Evolutionary conservation across 108 stramenopile species (phyloP), one percentile per base, ranked within the genome.

Genomic region (Cyclotella distinguenda): DNA sequence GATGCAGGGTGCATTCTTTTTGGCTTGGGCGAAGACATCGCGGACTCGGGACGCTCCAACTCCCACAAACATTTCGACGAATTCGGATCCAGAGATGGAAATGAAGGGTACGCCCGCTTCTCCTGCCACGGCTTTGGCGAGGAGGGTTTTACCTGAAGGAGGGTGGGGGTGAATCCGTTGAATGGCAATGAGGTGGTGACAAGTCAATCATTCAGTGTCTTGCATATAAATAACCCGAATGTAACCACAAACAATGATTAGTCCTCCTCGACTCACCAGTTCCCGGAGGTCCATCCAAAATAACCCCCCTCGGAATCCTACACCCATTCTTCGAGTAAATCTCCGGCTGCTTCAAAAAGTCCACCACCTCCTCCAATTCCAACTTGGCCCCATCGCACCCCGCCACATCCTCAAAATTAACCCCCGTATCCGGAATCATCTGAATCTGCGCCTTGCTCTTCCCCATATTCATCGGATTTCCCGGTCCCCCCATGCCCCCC

Each of bases 81-180:
- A 98, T 65, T 98, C 96, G n/a, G 88, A 87, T 21, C 93, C 97
- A 32, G 88, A 86, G 33, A 93, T 84, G 60, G 84, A 86, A 73
- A 89, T 93, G 78, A 96, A 99, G 4, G 97, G 96, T 39, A 97
- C 96, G 19, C 90, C 93, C 19, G 97, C 95, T 81, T 99, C 98
- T n/a, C 96, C 98, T 12, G 98, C 98, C 8, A 98, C 95, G 21
- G 97, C 97, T 74, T 95, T 88, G 53, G 98, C 98, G 25, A 99
- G 80, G 42, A 99, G 83, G 16, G 98, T 99, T 65, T 99, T 99
- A 38, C 98, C 98, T 16, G 95, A 97, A n/a, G 10, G 87, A 85
- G n/a, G 85, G 87, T 3, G 87, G 85, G 54, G 54, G 32, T 33
- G 4, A 32, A 16, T 18, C 18, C 22, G 23, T 5, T 13, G 22